Evolutionary conservation across 2,329 filamentous ascomycete genomes (phyloP), one percentile per base, ranked within the genome.

Genomic region (Myriosclerotinia curreyana): DNA sequence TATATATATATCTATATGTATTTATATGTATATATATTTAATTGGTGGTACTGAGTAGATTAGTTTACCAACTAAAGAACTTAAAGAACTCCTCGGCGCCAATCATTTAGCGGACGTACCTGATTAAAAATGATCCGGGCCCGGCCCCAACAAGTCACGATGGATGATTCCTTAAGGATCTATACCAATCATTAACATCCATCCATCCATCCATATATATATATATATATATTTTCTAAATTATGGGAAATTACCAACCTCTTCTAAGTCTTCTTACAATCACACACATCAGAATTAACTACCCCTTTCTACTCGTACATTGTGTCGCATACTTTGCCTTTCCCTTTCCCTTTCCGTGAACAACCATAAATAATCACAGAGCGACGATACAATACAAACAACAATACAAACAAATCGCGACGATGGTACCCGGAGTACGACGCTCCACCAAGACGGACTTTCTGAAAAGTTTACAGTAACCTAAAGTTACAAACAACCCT

Each of bases 241-340:
- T 15, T 38, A 11, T 38, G 49, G 49, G 25, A 51, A 20, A 51
- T 51, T 51, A 51, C n/a, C 51, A 38, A 55, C 51, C 38, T 55
- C 53, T 55, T 25, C 36, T 55, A 55, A 34, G 22, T 55, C 53
- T 55, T 25, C 36, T 55, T 55, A 55, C 52, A 3, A 28, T 31
- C 36, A 42, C 53, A 28, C 6, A 1, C 28, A 31, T 5, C 28
- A 31, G 28, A 31, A 31, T 6, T 31, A 31, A 31, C 28, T 38
- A 28, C 36, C 34, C 28, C 6, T 48, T 46, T 34, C 31, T 49
- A 36, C 42, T n/a, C n/a, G n/a, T n/a, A n/a, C 14, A 31, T 6
- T 6, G 4, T 31, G 28, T 40, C 15, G 8, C 9, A 28, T 31
- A 6, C 31, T 36, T 36, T 22, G 22, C 28, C 28, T 38, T 25